Evolutionary conservation across 371 early-diverging fungal genomes (phyloP).

Genomic region (Fennellomyces sp.): DNA sequence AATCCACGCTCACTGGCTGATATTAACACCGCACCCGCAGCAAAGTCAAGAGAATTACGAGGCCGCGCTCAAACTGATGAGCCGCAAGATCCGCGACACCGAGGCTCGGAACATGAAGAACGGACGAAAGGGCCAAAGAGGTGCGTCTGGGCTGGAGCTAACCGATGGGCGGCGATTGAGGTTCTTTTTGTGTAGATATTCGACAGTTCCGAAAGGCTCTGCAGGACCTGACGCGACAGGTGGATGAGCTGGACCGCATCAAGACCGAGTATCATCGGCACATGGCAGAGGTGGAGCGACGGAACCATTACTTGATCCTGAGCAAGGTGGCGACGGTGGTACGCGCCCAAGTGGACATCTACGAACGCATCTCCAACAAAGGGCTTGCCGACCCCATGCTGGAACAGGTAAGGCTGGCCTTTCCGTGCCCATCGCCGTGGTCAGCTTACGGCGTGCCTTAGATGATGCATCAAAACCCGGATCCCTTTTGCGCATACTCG

Average conservation of each 20-base stretch:
- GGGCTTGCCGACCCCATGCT: constrained; percentile 52
- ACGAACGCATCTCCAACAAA: constrained; percentile 52
- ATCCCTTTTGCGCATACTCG: constrained; percentile 53
- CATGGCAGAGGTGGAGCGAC: constrained; percentile 49
- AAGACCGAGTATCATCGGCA: constrained; percentile 48
- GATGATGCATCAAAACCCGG: constrained; percentile 56
- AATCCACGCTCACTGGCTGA: not conserved
- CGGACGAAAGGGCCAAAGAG: constrained; percentile 51
- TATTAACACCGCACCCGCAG: constrained; percentile 8
- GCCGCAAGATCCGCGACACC: constrained; percentile 54
- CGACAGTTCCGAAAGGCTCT: constrained; percentile 49
- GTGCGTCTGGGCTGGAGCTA: too few relatives aligned
- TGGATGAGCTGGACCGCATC: constrained; percentile 56
- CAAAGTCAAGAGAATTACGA: constrained; percentile 53
- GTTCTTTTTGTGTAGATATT: constrained; percentile 24
- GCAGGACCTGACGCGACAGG: constrained; percentile 48
- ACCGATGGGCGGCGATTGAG: too few relatives aligned
- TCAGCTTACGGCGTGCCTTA: constrained; percentile 7
- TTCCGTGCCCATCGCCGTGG: not conserved
- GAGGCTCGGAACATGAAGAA: constrained; percentile 51
- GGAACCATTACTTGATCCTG: constrained; percentile 45
- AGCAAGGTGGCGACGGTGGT: constrained; percentile 51
- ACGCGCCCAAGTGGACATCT: constrained; percentile 55
- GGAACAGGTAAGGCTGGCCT: constrained; percentile 51
- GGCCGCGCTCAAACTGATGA: constrained; percentile 45